Conservation (phyloP, 371 early-diverging fungal species). For the Apophysomyces trapeziformis region DNA sequence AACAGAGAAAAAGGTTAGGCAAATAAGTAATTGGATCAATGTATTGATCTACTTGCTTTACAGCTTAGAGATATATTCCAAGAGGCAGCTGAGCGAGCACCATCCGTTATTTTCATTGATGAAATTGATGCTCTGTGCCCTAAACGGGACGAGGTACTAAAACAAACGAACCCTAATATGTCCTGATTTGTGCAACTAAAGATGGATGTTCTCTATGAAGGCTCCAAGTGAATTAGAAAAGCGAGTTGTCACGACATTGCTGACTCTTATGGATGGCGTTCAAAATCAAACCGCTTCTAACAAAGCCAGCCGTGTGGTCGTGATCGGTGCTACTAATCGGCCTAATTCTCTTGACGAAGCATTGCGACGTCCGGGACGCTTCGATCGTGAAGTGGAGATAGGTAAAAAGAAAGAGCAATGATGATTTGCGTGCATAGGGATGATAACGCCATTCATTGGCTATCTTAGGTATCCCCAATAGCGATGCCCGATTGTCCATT, state of each 20-base stretch:
- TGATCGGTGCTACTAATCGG: slow-evolving; percentile 98
- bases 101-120: slow-evolving; percentile 97
- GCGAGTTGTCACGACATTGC: slow-evolving; percentile 94
- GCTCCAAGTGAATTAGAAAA: slow-evolving; percentile 79
- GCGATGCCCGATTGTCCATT: slow-evolving; percentile 75
- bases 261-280: slow-evolving; percentile 97
- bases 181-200: background rate
- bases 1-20: slow-evolving; percentile 82
- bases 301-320: slow-evolving; percentile 60
- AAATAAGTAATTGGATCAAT: background rate
- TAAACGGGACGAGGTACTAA: slow-evolving; percentile 75
- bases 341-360: slow-evolving; percentile 96
- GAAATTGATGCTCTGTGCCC: slow-evolving; percentile 98
- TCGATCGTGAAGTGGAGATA: slow-evolving; percentile 95
- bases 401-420: slow-evolving; percentile 41
- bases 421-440: background rate
- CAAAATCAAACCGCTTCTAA: slow-evolving; percentile 15
- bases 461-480: slow-evolving; percentile 75
- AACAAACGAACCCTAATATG: too few relatives aligned
- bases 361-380: slow-evolving; percentile 96
- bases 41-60: slow-evolving; percentile 12
- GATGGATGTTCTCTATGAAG: slow-evolving; percentile 26
- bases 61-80: slow-evolving; percentile 82
- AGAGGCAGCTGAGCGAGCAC: slow-evolving; percentile 81
- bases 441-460: background rate